phyloP scores from a whole-genome alignment of 306 rosid species.

The Medicago lupulina region DNA sequence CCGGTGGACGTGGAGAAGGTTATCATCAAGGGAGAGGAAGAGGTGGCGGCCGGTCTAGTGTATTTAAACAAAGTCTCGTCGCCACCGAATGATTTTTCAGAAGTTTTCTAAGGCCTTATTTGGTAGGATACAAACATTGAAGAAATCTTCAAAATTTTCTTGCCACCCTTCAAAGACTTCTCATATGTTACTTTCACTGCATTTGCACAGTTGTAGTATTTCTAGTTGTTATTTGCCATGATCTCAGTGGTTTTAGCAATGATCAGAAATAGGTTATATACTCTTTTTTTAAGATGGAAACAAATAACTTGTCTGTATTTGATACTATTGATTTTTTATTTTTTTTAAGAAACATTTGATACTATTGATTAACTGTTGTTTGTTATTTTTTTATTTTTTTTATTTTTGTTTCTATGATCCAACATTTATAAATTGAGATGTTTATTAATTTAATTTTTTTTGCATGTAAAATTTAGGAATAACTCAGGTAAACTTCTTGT shows the following conservation, averaged over 20 bases:
- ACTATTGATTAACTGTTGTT: slow-evolving; percentile 32
- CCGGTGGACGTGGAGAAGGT: slow-evolving; percentile 48
- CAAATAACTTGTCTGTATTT: slow-evolving; percentile 23
- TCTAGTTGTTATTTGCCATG: slow-evolving; percentile 48
- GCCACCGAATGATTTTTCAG: slow-evolving; percentile 18
- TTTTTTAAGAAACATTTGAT: too few relatives aligned
- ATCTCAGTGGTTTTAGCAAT: slow-evolving; percentile 41
- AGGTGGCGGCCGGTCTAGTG: slow-evolving; percentile 59
- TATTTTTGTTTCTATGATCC: slow-evolving; percentile 3
- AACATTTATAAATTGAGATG: slow-evolving; percentile 29
- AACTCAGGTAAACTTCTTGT: background rate
- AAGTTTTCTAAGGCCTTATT: slow-evolving; percentile 35
- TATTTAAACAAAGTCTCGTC: slow-evolving; percentile 44
- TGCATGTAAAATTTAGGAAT: background rate
- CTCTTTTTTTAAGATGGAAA: background rate
- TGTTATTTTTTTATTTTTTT: slow-evolving; percentile 1
- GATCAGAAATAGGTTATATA: slow-evolving; percentile 42
- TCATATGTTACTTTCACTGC: slow-evolving; percentile 39
- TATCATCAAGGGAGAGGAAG: slow-evolving; percentile 67
- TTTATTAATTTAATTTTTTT: background rate
- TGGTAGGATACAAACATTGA: slow-evolving; percentile 37
- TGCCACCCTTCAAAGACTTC: slow-evolving; percentile 38
- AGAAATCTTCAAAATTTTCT: slow-evolving; percentile 39
- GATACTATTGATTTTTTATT: too few relatives aligned
- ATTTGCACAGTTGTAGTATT: slow-evolving; percentile 55